Evolutionary conservation across 768 basidiomycete genomes (phyloP), one percentile per base, ranked within the genome.

Genomic region (Dioszegia aurantiaca): DNA sequence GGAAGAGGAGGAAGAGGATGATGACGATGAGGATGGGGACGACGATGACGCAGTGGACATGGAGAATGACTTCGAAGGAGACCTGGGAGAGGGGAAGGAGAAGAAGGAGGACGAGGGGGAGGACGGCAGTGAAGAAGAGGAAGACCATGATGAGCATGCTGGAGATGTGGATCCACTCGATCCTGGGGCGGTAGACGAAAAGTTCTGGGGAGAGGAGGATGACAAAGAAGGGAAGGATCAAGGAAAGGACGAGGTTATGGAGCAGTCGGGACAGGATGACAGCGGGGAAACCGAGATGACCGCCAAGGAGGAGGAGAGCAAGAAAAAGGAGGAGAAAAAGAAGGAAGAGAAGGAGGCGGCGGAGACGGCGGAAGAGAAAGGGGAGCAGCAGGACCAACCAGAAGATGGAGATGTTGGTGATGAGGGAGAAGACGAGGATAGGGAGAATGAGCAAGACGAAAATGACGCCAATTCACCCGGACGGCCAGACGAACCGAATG

Each of bases 181-280:
- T 77, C 87, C 89, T 9, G 81, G 84, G 24, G 86, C 86, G 0
- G 83, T 95, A 16, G 94, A 98, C 70, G 94, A 99, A 79, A 97
- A 98, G 79, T 80, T 99, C 64, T 98, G 95, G 94, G 91, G 88
- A 19, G 89, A 93, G 62, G 87, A 94, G 53, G 67, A 76, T 31
- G 62, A 79, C 42, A 66, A 78, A 45, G 74, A 83, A 3, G 80
- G 83, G 26, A 81, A 84, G 48, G 70, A 81, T 14, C 78, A 81
- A 21, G 75, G 80, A n/a, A 77, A 76, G 26, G 81, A 85, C 43
- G 82, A 84, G 44, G 83, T 85, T 71, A 78, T 82, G 23, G 79
- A 84, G 55, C 78, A 87, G 61, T 85, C 88, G 61, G 82, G 80
- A 3, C 49, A 71, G 36, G 60, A 74, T 58, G 61, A 76, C 44